Conservation (phyloP, 805 yeast genomes). For the Wickerhamomyces silvicola region DNA sequence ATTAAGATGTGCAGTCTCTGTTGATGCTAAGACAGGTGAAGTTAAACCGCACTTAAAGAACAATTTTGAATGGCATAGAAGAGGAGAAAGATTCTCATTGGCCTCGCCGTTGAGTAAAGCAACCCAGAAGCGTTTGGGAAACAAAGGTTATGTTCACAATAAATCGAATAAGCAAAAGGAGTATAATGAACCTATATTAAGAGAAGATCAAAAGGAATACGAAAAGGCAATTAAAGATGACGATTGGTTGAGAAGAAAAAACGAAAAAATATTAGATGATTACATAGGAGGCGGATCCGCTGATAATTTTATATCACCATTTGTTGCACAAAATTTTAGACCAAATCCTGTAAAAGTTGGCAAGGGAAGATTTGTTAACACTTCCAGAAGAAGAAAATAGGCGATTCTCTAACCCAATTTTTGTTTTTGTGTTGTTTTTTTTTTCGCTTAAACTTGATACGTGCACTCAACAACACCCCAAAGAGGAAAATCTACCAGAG, state of each 20-base stretch:
- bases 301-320: slow-evolving; percentile 84
- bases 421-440: background rate
- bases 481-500: too few species aligned
- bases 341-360: slow-evolving; percentile 76
- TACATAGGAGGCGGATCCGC: slow-evolving; percentile 97
- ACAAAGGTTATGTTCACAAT: slow-evolving; percentile 72
- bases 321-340: slow-evolving; percentile 56
- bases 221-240: slow-evolving; percentile 81
- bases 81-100: slow-evolving; percentile 77
- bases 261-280: slow-evolving; percentile 77
- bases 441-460: too few species aligned
- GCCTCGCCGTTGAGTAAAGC: slow-evolving; percentile 85
- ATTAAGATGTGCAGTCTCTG: slow-evolving; percentile 83
- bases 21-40: slow-evolving; percentile 72
- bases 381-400: slow-evolving; percentile 36
- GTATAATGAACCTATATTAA: slow-evolving; percentile 46
- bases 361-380: slow-evolving; percentile 73
- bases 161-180: slow-evolving; percentile 50
- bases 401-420: too few species aligned
- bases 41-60: slow-evolving; percentile 83
- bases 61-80: slow-evolving; percentile 88
- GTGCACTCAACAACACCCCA: too few species aligned
- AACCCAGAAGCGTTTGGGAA: slow-evolving; percentile 65
- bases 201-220: slow-evolving; percentile 95
- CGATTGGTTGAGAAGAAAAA: slow-evolving; percentile 78